A percentile compares a stretch with the other conserved stretches of the same genome.
phyloP scores from a whole-genome alignment of 1,284 basidiomycete genomes.

The Dichomitus squalens region DNA sequence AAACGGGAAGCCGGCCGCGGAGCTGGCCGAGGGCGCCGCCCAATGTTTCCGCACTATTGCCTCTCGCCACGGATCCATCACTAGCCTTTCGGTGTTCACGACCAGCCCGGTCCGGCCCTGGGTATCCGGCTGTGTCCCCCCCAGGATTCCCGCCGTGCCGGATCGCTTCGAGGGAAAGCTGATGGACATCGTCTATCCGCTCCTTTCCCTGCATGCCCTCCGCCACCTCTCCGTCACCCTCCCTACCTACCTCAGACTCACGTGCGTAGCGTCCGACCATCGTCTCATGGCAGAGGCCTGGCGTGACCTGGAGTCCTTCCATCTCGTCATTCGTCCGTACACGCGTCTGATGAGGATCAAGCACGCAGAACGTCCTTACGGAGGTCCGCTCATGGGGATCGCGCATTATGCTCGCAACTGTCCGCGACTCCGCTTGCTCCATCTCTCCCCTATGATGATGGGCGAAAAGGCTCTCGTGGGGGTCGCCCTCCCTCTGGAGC shows the following conservation, averaged over 20 bases:
- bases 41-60: neutral
- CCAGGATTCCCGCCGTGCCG: neutral
- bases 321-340: neutral
- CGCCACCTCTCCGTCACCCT: conserved; percentile 1
- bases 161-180: neutral
- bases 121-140: neutral
- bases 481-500: too few relatives aligned
- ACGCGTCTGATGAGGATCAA: neutral
- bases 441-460: neutral
- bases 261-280: conserved; percentile 1
- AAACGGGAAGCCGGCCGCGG: neutral
- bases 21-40: neutral
- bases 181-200: neutral
- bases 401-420: neutral
- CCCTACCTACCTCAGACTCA: neutral
- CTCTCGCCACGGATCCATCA: neutral
- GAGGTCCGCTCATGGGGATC: neutral
- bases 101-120: neutral
- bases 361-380: neutral
- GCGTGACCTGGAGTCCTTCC: neutral
- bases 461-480: too few relatives aligned
- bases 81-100: neutral
- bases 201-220: conserved; percentile 3
- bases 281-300: neutral
- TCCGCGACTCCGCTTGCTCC: neutral